phyloP scores from a whole-genome alignment of 441 rosid genomes.

The Pelargonium cotyledonis region DNA sequence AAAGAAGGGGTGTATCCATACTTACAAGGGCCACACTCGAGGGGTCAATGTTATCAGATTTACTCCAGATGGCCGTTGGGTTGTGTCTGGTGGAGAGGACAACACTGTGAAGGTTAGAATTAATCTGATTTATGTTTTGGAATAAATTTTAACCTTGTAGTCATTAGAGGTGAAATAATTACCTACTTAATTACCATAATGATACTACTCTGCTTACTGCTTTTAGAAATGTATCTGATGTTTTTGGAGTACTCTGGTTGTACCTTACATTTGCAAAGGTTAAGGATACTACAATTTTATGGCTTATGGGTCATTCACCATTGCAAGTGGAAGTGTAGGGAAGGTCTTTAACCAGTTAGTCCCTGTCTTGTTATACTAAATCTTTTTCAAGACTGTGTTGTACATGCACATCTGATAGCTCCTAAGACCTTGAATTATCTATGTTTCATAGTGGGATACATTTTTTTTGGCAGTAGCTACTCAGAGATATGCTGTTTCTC shows the following conservation, averaged over 20 bases:
- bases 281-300: no score
- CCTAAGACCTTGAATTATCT: neutral
- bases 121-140: conserved; percentile 11
- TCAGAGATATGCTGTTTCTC: neutral
- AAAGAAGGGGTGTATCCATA: conserved; percentile 96
- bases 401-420: neutral
- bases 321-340: no score
- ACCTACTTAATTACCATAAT: neutral
- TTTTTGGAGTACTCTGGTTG: no score
- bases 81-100: conserved; percentile 99
- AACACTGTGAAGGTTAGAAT: conserved; percentile 75
- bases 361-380: neutral
- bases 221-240: no score
- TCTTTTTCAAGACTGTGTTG: neutral
- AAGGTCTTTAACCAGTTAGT: no score
- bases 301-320: no score
- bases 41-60: conserved; percentile 95
- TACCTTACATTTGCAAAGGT: no score
- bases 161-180: neutral
- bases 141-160: neutral
- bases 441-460: neutral
- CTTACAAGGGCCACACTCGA: conserved; percentile 95
- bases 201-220: no score
- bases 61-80: conserved; percentile 99
- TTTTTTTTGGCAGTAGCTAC: neutral